phyloP scores from a whole-genome alignment of 495 filamentous ascomycete genomes.

The Neurospora tetrasperma region DNA sequence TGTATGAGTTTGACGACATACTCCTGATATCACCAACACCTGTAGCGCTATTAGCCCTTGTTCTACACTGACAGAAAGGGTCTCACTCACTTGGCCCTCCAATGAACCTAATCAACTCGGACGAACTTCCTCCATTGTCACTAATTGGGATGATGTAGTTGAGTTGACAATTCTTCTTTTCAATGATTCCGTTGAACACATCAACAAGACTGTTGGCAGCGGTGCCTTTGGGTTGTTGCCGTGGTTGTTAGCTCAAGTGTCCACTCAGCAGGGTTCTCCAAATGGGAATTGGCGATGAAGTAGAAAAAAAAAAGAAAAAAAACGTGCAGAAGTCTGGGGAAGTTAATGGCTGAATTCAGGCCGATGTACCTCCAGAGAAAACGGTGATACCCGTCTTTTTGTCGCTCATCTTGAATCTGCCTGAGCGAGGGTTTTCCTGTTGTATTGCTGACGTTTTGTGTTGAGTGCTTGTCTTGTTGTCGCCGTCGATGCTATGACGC shows the following conservation, averaged over 20 bases:
- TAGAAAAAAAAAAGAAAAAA: not conserved
- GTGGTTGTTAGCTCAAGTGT: not conserved
- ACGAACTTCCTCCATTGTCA: slow-evolving; percentile 89
- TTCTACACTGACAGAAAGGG: not conserved
- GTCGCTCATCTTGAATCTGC: not conserved
- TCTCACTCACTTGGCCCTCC: slow-evolving; percentile 56
- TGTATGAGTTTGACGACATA: slow-evolving; percentile 31
- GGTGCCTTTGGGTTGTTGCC: slow-evolving; percentile 46
- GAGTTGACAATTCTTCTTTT: slow-evolving; percentile 57
- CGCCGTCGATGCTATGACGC: slow-evolving; percentile 1
- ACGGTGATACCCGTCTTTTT: slow-evolving; percentile 16
- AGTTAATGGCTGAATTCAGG: not conserved
- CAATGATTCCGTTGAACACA: slow-evolving; percentile 67
- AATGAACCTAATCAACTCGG: slow-evolving; percentile 84
- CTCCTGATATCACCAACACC: slow-evolving; percentile 88
- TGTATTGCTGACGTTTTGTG: not conserved
- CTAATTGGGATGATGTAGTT: slow-evolving; percentile 88
- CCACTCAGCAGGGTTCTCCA: not conserved
- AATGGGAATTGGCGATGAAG: not conserved
- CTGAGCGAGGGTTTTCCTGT: not conserved
- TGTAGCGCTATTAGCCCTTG: slow-evolving; percentile 3
- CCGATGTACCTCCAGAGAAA: slow-evolving; percentile 20
- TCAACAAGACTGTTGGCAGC: slow-evolving; percentile 92
- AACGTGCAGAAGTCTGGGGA: not conserved
- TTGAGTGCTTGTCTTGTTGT: not conserved